A percentile compares a stretch with the other conserved stretches of the same genome.
phyloP scores from a whole-genome alignment of 768 basidiomycete species.

The Pleurotus eryngii region DNA sequence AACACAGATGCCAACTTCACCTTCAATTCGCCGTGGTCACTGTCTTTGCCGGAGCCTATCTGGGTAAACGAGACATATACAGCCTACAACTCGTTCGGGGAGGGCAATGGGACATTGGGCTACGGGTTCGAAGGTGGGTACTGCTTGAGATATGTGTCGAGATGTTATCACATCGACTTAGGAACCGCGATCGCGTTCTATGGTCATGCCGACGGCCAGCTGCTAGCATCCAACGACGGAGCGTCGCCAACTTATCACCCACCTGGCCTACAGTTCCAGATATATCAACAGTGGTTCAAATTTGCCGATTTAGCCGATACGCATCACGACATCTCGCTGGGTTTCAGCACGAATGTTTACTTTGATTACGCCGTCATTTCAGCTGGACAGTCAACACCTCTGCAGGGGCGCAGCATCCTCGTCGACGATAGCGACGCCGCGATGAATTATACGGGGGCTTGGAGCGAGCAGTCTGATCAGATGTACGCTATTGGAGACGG shows the following conservation, averaged over 20 bases:
- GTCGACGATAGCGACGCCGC: conserved; percentile 32
- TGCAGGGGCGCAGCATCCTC: conserved; percentile 31
- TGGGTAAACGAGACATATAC: background rate
- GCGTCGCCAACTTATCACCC: background rate
- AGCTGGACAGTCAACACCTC: conserved; percentile 30
- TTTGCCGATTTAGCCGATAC: conserved; percentile 25
- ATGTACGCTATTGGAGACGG: conserved; percentile 23
- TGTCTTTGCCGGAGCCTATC: background rate
- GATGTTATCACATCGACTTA: background rate
- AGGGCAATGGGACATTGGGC: background rate
- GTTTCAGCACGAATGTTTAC: conserved; percentile 20
- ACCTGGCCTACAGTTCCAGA: background rate
- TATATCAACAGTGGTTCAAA: conserved; percentile 1
- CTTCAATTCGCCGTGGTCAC: conserved; percentile 1
- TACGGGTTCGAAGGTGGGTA: background rate
- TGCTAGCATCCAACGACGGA: background rate
- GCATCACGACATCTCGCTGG: conserved; percentile 28
- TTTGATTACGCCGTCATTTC: conserved; percentile 40
- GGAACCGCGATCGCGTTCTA: conserved; percentile 2
- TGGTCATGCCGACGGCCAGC: background rate
- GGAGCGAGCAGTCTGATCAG: conserved; percentile 22
- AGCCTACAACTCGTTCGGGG: background rate
- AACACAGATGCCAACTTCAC: background rate
- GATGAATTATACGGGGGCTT: conserved; percentile 30
- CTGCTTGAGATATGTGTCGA: background rate